phyloP scores from a whole-genome alignment of 441 rosid species.

The Adansonia madagascariensis region DNA sequence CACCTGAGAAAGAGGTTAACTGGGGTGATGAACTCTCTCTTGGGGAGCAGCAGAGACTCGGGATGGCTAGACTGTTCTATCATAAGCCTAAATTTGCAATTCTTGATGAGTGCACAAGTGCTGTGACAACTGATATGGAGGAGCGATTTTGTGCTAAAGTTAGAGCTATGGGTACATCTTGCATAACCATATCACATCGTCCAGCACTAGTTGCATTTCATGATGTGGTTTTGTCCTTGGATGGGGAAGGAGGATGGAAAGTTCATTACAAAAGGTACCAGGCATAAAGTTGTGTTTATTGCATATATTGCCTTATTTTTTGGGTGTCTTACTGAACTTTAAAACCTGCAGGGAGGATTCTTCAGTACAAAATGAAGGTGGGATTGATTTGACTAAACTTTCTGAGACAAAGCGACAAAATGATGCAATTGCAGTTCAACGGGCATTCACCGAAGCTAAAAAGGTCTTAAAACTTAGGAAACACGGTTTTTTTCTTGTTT shows the following conservation, averaged over 20 bases:
- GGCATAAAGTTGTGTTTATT: constrained; percentile 22
- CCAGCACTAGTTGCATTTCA: constrained; percentile 99
- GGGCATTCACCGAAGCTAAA: constrained; percentile 71
- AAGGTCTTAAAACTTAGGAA: constrained; percentile 50
- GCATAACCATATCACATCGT: constrained; percentile 99
- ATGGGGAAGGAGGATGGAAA: constrained; percentile 98
- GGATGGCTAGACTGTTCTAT: constrained; percentile 98
- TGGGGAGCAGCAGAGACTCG: constrained; percentile 99
- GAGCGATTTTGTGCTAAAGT: constrained; percentile 97
- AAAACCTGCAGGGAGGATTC: constrained; percentile 68
- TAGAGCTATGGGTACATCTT: constrained; percentile 98
- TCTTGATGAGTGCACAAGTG: constrained; percentile 99
- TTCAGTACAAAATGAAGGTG: constrained; percentile 48
- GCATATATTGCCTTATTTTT: constrained; percentile 25
- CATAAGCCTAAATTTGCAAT: constrained; percentile 99
- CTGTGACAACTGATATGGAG: constrained; percentile 99
- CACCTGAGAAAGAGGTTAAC: constrained; percentile 83
- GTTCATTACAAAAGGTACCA: constrained; percentile 82
- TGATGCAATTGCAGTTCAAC: constrained; percentile 93
- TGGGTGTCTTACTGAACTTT: constrained; percentile 28
- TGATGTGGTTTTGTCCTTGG: constrained; percentile 92
- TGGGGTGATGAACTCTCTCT: constrained; percentile 99
- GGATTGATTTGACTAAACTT: constrained; percentile 40
- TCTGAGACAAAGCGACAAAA: constrained; percentile 70
- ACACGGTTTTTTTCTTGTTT: constrained; percentile 16